Base-by-base conservation (phyloP, 768 basidiomycete genomes). In the Cystobasidium tubakii region DNA sequence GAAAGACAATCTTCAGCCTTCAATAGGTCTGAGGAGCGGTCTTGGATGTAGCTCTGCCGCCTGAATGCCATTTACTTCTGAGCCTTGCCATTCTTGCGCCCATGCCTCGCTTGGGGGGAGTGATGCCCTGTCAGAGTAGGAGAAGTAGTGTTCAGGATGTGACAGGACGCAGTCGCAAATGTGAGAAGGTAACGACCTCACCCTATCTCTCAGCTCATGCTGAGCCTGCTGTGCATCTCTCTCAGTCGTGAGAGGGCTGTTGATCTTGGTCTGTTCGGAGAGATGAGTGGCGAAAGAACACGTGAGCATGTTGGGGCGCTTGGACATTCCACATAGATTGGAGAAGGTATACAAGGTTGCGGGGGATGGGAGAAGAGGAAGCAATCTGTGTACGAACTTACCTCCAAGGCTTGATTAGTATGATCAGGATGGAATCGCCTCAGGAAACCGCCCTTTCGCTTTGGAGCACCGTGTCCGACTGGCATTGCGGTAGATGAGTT, bases 321-420 rank as follows among this genome's bases (percentile, higher is more conserved):
- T 50, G 46, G 46, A 50, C 46, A 50, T 17, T 7, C 42, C 42
- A 42, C n/a, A n/a, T n/a, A n/a, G n/a, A n/a, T 39, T 50, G 12
- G 21, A 21, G 46, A 50, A 50, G 46, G 57, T 6, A 34, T 2
- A 60, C 57, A 60, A 54, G 53, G 53, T 54, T 29, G 27, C 53
- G 39, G 39, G 53, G 21, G 53, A n/a, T 19, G 27, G 21, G 6
- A 54, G n/a, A 29, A 54, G 53, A 6, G 53, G 10, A 54, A 7
- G 53, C 27, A n/a, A n/a, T n/a, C 10, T 54, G 27, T n/a, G 53
- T 29, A n/a, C 21, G 12, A 29, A 60, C 57, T 17, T 21, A 60
- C 57, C 57, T 60, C 57, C 57, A 60, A 60, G 21, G 57, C 57
- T 21, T 60, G 57, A 60, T 60, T 60, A 12, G 57, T 60, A 60